Conservation (phyloP, 2,329 filamentous ascomycete genomes). For the Neocatenulostroma microsporum region DNA sequence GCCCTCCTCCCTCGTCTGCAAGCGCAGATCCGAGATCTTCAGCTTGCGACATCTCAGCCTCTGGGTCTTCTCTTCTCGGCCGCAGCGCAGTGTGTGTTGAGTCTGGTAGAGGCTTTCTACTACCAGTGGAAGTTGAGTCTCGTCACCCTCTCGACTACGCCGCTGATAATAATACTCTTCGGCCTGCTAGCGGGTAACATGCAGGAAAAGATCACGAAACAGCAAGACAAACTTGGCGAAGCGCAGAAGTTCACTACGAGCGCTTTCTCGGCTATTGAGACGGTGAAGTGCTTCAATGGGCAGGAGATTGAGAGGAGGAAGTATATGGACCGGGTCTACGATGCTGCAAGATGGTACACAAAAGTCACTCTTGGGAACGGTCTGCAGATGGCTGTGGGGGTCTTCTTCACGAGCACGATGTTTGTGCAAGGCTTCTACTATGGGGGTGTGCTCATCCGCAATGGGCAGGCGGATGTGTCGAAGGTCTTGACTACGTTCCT, state of each 20-base stretch:
- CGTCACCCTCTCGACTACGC: conserved; percentile 65
- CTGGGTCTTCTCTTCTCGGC: conserved; percentile 62
- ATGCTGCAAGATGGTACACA: conserved; percentile 56
- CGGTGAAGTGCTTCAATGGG: conserved; percentile 80
- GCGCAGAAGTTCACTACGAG: conserved; percentile 66
- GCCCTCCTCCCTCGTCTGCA: conserved; percentile 66
- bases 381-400: conserved; percentile 63
- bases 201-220: conserved; percentile 57
- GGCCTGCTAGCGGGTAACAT: conserved; percentile 54
- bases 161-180: conserved; percentile 57
- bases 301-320: conserved; percentile 60
- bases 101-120: conserved; percentile 64
- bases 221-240: conserved; percentile 58
- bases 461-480: conserved; percentile 52
- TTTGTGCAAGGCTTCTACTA: conserved; percentile 92
- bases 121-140: conserved; percentile 79
- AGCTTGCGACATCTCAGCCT: conserved; percentile 70
- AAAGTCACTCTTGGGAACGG: conserved; percentile 62
- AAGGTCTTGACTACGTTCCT: conserved; percentile 79
- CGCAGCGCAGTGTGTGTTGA: conserved; percentile 49
- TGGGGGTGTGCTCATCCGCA: conserved; percentile 60
- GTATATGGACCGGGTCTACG: conserved; percentile 52
- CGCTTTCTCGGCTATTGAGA: conserved; percentile 66
- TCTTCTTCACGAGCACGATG: conserved; percentile 66
- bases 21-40: conserved; percentile 75